Conservation (phyloP, 192 early-diverging fungal genomes). For the Geranomyces michiganensis region DNA sequence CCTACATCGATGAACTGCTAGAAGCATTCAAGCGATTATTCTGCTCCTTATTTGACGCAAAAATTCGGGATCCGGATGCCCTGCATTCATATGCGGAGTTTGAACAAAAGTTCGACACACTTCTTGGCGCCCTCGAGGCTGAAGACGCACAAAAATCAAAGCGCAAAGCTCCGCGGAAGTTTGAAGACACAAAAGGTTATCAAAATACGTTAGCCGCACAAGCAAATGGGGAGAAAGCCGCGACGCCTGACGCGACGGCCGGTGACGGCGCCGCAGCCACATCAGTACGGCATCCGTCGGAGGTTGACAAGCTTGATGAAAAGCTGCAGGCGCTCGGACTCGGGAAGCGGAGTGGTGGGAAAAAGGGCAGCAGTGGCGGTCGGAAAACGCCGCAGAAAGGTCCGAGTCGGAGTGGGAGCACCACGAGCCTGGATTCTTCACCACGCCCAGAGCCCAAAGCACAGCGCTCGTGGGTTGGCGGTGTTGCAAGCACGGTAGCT, state of each 20-base stretch:
- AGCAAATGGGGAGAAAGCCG: slow-evolving; percentile 35
- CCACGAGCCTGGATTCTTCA: background rate
- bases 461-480: slow-evolving; percentile 76
- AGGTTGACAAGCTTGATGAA: slow-evolving; percentile 14
- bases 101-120: slow-evolving; percentile 70
- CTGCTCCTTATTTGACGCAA: slow-evolving; percentile 54
- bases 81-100: slow-evolving; percentile 51
- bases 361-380: background rate
- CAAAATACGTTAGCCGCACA: slow-evolving; percentile 59
- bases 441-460: slow-evolving; percentile 43
- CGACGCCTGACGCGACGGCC: background rate
- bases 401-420: background rate
- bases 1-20: slow-evolving; percentile 84
- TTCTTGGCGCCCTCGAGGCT: slow-evolving; percentile 70
- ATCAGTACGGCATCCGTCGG: background rate
- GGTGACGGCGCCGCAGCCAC: background rate
- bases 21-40: slow-evolving; percentile 71
- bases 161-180: slow-evolving; percentile 68
- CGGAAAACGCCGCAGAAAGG: background rate
- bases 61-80: slow-evolving; percentile 39
- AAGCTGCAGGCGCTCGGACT: slow-evolving; percentile 29
- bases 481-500: slow-evolving; percentile 10
- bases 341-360: slow-evolving; percentile 1
- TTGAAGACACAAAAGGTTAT: slow-evolving; percentile 80
- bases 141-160: slow-evolving; percentile 56